Evolutionary conservation across 345 rosid genomes (phyloP).

Genomic region (Mallotus nudiflorus): DNA sequence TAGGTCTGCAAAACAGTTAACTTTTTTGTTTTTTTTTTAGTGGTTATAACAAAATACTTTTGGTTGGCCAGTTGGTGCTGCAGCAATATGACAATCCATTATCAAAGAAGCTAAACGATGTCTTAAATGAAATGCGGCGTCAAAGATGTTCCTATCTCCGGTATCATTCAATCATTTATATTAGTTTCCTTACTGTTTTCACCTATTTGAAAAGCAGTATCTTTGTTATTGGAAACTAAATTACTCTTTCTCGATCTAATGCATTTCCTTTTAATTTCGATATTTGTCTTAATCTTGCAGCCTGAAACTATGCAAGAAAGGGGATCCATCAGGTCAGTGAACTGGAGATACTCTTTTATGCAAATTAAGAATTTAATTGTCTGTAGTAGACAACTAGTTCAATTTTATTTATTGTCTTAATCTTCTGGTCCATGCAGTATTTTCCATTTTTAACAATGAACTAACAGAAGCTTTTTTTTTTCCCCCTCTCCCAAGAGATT

Average conservation of each 20-base stretch:
- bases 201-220: neutral
- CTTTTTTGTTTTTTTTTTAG: neutral
- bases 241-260: neutral
- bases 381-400: neutral
- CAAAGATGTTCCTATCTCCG: constrained; percentile 81
- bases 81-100: constrained; percentile 67
- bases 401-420: neutral
- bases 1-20: neutral
- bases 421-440: neutral
- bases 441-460: neutral
- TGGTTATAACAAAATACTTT: neutral
- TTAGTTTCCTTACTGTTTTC: neutral
- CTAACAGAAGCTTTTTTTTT: neutral
- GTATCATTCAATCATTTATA: constrained; percentile 28
- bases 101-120: constrained; percentile 71
- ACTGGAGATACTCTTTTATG: neutral
- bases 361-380: neutral
- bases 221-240: neutral
- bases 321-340: constrained; percentile 78
- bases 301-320: constrained; percentile 71
- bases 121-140: constrained; percentile 73
- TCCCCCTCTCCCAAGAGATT: neutral
- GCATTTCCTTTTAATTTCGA: neutral
- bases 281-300: constrained; percentile 39
- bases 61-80: constrained; percentile 55